Evolutionary conservation across 306 rosid genomes (phyloP), one percentile per base, ranked within the genome.

Genomic region (Hippophae tibetana): DNA sequence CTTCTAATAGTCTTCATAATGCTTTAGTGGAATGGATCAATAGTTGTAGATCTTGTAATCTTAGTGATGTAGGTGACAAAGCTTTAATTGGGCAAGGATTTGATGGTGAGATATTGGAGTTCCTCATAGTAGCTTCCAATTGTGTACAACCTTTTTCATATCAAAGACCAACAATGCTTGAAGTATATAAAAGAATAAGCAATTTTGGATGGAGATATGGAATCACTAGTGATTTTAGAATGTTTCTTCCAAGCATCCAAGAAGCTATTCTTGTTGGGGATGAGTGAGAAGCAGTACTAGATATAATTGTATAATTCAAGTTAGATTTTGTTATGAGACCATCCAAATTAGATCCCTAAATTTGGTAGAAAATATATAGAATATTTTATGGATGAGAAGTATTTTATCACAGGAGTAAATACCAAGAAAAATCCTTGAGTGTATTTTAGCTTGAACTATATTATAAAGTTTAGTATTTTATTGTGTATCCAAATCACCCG

Each of bases 101-200:
- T 53, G 62, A 65, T 13, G 62, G 13, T 6, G 62, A 65, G 12
- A 56, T 65, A 11, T 9, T 65, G 27, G 23, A 56, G 56, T 43
- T 65, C 25, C 56, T 68, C 49, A 13, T 13, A 13, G 47, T 60
- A 13, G 62, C 43, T 14, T 45, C 42, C 0, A 27, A 68, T 7
- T 68, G 62, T 45, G 56, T 54, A 6, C 61, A 60, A 18, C 56
- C 61, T 13, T 7, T 44, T 54, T 56, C 67, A 13, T 11, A 14
- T 54, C 43, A 53, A 41, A 69, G 73, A 62, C 55, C 73, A 45
- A 44, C 66, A 40, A 60, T 69, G 73, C 67, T 69, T 46, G 27
- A 69, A 53, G 67, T 47, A 8, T 68, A 60, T 56, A 40, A 31
- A 45, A 56, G 47, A 46, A 42, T 65, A 0, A 45, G 62, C 47